phyloP scores from a whole-genome alignment of 331 rosid species.

The Cydonia oblonga region DNA sequence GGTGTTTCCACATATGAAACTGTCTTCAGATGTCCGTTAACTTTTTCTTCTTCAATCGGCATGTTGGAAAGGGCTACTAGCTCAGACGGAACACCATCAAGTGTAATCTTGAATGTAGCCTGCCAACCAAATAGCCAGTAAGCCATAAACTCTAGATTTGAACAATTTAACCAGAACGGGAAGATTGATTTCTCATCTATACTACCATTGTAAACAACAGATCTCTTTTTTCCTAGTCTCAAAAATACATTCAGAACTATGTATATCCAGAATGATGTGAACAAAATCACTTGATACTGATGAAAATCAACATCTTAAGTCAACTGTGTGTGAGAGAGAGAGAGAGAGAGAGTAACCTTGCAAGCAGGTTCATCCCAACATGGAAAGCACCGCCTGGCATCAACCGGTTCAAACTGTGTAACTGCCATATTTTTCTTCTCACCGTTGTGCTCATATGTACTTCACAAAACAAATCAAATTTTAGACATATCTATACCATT shows the following conservation, averaged over 20 bases:
- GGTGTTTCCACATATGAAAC: constrained; percentile 75
- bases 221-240: not conserved
- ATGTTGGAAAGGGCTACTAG: constrained; percentile 84
- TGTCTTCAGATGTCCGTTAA: constrained; percentile 41
- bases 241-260: not conserved
- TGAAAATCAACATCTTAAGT: not conserved
- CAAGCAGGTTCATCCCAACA: constrained; percentile 99
- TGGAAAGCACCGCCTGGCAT: constrained; percentile 92
- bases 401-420: constrained; percentile 92
- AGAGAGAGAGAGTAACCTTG: constrained; percentile 40
- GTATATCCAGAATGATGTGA: not conserved
- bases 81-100: constrained; percentile 68
- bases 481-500: not conserved
- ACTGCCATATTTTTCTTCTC: constrained; percentile 92
- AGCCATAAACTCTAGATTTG: not conserved
- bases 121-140: constrained; percentile 28
- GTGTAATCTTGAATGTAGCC: constrained; percentile 86
- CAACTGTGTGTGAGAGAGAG: not conserved
- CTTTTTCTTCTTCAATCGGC: constrained; percentile 64
- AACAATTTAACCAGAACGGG: constrained; percentile 7
- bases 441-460: constrained; percentile 64
- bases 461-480: constrained; percentile 15
- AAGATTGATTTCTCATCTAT: not conserved
- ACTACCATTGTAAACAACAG: not conserved
- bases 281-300: not conserved